Conservation (phyloP, 2,329 filamentous ascomycete genomes). For the Keithomyces neogunnii region DNA sequence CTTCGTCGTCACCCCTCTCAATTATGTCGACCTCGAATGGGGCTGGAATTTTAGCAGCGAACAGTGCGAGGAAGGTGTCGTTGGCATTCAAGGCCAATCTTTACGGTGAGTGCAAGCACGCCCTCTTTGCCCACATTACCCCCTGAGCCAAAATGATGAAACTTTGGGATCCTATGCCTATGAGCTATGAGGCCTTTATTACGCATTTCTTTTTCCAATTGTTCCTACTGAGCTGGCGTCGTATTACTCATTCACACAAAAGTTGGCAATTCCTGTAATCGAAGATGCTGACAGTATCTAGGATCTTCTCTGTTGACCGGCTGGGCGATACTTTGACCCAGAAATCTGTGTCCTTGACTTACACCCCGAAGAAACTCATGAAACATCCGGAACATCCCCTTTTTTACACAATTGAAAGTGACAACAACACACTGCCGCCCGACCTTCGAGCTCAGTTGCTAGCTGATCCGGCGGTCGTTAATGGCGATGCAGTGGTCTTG, state of each 20-base stretch:
- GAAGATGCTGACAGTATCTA: constrained; percentile 19
- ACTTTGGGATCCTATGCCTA: constrained; percentile 48
- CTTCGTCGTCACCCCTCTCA: constrained; percentile 87
- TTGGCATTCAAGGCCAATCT: constrained; percentile 84
- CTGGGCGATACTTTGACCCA: constrained; percentile 79
- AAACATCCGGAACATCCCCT: constrained; percentile 81
- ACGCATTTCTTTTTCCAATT: constrained; percentile 63
- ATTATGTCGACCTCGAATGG: constrained; percentile 82
- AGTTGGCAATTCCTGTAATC: not conserved
- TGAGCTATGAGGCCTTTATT: constrained; percentile 46
- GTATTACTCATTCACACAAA: constrained; percentile 9
- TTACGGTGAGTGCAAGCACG: constrained; percentile 53
- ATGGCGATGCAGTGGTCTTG: constrained; percentile 62
- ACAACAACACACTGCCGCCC: constrained; percentile 82
- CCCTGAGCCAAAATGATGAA: constrained; percentile 56
- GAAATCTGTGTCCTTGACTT: constrained; percentile 75
- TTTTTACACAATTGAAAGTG: constrained; percentile 91
- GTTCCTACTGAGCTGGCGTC: constrained; percentile 81
- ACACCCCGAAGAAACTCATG: constrained; percentile 82
- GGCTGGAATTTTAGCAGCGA: constrained; percentile 96
- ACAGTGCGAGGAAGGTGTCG: constrained; percentile 87
- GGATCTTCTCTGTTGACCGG: constrained; percentile 87
- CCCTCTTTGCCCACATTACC: constrained; percentile 20
- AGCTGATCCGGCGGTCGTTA: constrained; percentile 60
- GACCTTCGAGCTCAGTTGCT: constrained; percentile 69